A percentile compares a stretch with the other conserved stretches of the same genome.
Conservation (phyloP, 495 filamentous ascomycete genomes). For the Parmelia sp. region DNA sequence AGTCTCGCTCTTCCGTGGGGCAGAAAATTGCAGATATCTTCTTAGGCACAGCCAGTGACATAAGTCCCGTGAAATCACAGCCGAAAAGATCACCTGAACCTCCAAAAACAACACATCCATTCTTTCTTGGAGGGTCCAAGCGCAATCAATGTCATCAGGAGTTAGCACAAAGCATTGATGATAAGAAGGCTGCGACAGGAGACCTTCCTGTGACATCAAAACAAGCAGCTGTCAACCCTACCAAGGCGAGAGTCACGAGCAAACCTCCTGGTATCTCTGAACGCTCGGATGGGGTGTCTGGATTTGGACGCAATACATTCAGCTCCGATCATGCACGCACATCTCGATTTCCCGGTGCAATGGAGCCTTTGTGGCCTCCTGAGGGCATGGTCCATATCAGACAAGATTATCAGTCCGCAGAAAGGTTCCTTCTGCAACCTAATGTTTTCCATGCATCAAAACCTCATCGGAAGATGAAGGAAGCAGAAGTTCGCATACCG, state of each 20-base stretch:
- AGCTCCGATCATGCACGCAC: conserved; percentile 16
- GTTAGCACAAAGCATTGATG: background rate
- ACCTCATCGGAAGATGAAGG: conserved; percentile 44
- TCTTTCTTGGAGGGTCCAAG: conserved; percentile 50
- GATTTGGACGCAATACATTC: conserved; percentile 9
- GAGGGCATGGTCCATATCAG: conserved; percentile 56
- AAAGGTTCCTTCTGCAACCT: background rate
- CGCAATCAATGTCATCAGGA: background rate
- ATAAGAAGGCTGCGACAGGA: background rate
- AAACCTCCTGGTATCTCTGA: conserved; percentile 22
- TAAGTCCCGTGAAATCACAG: conserved; percentile 12
- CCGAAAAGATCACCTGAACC: conserved; percentile 32
- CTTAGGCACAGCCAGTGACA: conserved; percentile 23
- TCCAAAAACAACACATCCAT: conserved; percentile 69
- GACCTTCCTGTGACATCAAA: background rate
- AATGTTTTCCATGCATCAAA: background rate
- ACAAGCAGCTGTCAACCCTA: conserved; percentile 2
- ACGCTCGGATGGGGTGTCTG: background rate
- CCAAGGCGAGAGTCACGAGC: conserved; percentile 22
- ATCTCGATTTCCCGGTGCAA: conserved; percentile 51
- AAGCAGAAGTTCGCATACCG: conserved; percentile 37
- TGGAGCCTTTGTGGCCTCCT: conserved; percentile 65
- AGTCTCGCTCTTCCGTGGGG: conserved; percentile 31
- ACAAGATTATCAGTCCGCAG: background rate
- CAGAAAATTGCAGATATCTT: conserved; percentile 50